These are phyloP conservation scores for Setomelanomma holmii DNA, from an alignment of 2,329 filamentous ascomycete genomes.

Conservation along the genomic window DNA sequence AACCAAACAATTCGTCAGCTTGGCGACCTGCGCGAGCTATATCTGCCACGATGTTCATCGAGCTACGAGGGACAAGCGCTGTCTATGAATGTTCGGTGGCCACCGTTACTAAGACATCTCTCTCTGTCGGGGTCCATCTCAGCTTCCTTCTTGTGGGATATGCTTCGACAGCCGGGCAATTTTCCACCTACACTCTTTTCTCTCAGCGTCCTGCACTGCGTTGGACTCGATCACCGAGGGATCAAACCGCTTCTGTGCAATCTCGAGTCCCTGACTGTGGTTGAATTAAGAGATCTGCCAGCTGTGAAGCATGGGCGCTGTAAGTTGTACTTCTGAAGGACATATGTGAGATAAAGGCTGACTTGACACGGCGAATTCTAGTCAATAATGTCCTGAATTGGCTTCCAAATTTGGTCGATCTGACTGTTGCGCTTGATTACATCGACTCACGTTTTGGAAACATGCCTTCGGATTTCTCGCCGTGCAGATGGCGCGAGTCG, in stretches of 20 bases:
- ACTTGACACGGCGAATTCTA: neutral
- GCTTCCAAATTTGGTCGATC: slow-evolving; percentile 47
- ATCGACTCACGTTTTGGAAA: slow-evolving; percentile 51
- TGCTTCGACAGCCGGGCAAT: slow-evolving; percentile 39
- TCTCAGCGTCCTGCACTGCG: slow-evolving; percentile 52
- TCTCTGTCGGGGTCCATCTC: slow-evolving; percentile 54
- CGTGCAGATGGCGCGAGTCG: slow-evolving; percentile 22
- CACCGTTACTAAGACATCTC: slow-evolving; percentile 51
- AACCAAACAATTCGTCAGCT: slow-evolving; percentile 60
- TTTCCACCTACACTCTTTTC: slow-evolving; percentile 39
- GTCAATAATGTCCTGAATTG: slow-evolving; percentile 49
- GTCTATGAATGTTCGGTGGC: slow-evolving; percentile 49
- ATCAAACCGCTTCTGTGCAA: slow-evolving; percentile 49
- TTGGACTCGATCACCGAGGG: slow-evolving; percentile 45
- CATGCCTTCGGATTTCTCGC: slow-evolving; percentile 22
- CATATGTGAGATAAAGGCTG: neutral
- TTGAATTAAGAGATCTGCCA: slow-evolving; percentile 52
- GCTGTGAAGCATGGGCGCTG: slow-evolving; percentile 44
- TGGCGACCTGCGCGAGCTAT: slow-evolving; percentile 52
- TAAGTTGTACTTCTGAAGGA: neutral
- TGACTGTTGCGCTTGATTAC: slow-evolving; percentile 57
- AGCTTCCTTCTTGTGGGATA: slow-evolving; percentile 50
- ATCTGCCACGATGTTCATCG: slow-evolving; percentile 52
- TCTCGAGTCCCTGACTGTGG: slow-evolving; percentile 40
- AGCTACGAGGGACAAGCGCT: slow-evolving; percentile 31